Conservation (phyloP, 202 grass and related monocot genomes). For the Tripidium arundinaceum region DNA sequence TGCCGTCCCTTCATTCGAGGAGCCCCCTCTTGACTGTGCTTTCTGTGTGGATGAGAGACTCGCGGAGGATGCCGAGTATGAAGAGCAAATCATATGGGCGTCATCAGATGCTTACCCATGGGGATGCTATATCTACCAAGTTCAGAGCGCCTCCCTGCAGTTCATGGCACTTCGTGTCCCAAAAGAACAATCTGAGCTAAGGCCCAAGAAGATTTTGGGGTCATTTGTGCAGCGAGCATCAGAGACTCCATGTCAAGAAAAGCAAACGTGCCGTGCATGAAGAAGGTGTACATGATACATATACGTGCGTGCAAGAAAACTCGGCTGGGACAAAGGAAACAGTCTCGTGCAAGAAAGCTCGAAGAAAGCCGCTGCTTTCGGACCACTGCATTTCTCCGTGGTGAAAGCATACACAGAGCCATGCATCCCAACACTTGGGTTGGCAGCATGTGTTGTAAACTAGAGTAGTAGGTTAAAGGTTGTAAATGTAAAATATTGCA, state of each 20-base stretch:
- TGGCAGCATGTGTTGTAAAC: background rate
- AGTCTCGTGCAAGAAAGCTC: conserved; percentile 12
- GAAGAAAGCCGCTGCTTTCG: background rate
- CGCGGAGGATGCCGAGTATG: conserved; percentile 57
- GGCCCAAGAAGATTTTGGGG: conserved; percentile 53
- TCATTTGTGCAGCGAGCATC: conserved; percentile 21
- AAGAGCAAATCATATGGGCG: conserved; percentile 79
- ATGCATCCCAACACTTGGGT: background rate
- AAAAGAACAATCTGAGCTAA: conserved; percentile 62
- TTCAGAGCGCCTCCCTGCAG: conserved; percentile 64
- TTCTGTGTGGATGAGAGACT: conserved; percentile 61
- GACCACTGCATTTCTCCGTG: background rate
- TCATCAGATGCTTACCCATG: conserved; percentile 81
- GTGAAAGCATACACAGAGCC: background rate
- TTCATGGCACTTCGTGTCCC: conserved; percentile 71
- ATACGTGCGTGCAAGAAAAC: background rate
- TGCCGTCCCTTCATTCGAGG: conserved; percentile 61
- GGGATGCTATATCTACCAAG: conserved; percentile 93
- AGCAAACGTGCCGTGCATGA: conserved; percentile 6
- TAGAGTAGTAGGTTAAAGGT: background rate
- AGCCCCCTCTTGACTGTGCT: conserved; percentile 56
- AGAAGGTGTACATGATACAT: conserved; percentile 26
- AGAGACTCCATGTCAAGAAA: conserved; percentile 8
- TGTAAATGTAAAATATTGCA: conserved; percentile 13
- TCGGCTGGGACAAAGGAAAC: background rate